phyloP scores from a whole-genome alignment of 2,329 filamentous ascomycete genomes.

The Pseudodiploospora longispora region DNA sequence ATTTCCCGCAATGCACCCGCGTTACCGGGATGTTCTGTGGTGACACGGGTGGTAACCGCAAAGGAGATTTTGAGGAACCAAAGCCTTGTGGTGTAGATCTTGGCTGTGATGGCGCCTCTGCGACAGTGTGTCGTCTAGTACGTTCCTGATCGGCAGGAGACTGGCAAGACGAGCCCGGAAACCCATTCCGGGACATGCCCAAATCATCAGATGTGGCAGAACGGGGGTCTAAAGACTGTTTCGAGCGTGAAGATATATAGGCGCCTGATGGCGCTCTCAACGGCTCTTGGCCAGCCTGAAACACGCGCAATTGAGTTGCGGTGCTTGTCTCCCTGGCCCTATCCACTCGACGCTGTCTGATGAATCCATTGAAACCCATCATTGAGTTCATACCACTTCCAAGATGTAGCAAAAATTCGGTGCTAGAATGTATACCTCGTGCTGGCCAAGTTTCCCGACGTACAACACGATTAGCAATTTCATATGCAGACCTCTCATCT shows the following conservation, averaged over 20 bases:
- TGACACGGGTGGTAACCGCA: slow-evolving; percentile 32
- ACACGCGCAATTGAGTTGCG: too few species aligned
- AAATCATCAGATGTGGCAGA: slow-evolving; percentile 10
- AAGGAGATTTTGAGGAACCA: slow-evolving; percentile 33
- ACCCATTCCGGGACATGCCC: slow-evolving; percentile 1
- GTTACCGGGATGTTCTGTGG: slow-evolving; percentile 52
- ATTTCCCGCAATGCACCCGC: slow-evolving; percentile 66
- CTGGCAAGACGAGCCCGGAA: neutral
- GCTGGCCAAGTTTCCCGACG: slow-evolving; percentile 39
- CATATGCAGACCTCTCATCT: slow-evolving; percentile 35
- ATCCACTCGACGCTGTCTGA: slow-evolving; percentile 13
- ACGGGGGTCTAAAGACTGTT: neutral
- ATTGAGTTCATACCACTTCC: slow-evolving; percentile 35
- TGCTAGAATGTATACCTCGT: slow-evolving; percentile 36
- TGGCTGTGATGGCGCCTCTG: slow-evolving; percentile 35
- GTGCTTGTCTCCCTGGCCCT: too few species aligned
- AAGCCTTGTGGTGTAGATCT: slow-evolving; percentile 19
- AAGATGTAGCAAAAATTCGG: slow-evolving; percentile 42
- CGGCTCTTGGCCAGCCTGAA: too few species aligned
- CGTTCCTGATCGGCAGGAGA: slow-evolving; percentile 11
- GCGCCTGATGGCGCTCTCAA: slow-evolving; percentile 5
- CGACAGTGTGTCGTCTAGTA: slow-evolving; percentile 36
- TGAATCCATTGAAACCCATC: slow-evolving; percentile 24
- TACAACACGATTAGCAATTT: slow-evolving; percentile 35
- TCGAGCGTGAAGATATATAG: neutral